phyloP scores from a whole-genome alignment of 106 monocot genomes.

The Allium sativum region DNA sequence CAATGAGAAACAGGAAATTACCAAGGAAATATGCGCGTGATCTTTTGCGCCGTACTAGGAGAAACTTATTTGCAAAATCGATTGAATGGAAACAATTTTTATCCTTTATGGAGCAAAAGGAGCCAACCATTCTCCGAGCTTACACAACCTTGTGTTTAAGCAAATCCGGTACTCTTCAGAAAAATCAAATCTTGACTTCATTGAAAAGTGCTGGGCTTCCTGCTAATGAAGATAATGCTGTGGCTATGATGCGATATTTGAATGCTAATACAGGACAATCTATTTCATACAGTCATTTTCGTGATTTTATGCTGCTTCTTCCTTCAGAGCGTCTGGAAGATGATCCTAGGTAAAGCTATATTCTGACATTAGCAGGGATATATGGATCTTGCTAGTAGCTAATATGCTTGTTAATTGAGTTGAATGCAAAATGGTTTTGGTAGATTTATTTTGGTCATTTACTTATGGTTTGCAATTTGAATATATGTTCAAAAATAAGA shows the following conservation, averaged over 20 bases:
- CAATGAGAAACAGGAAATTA: slow-evolving; percentile 84
- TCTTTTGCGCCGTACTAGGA: slow-evolving; percentile 62
- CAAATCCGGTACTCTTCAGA: slow-evolving; percentile 94
- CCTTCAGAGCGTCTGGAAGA: slow-evolving; percentile 92
- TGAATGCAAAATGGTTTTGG: no score
- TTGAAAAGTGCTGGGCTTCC: slow-evolving; percentile 89
- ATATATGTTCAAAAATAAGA: no score
- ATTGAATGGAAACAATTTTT: slow-evolving; percentile 96
- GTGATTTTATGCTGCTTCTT: slow-evolving; percentile 97
- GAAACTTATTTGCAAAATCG: slow-evolving; percentile 86
- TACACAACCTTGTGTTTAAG: slow-evolving; percentile 92
- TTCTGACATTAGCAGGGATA: neutral
- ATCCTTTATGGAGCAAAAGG: slow-evolving; percentile 90
- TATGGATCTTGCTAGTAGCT: no score
- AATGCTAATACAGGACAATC: slow-evolving; percentile 64
- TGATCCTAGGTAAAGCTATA: slow-evolving; percentile 66
- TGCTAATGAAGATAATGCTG: slow-evolving; percentile 91
- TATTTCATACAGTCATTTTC: slow-evolving; percentile 95
- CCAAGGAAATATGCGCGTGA: slow-evolving; percentile 78
- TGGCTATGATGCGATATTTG: slow-evolving; percentile 87
- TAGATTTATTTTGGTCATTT: no score
- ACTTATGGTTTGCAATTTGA: no score
- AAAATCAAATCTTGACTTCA: slow-evolving; percentile 82
- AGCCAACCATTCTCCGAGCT: slow-evolving; percentile 85
- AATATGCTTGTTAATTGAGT: no score